Evolutionary conservation across 1,284 basidiomycete genomes (phyloP).

Genomic region (Sporisorium sorghi): DNA sequence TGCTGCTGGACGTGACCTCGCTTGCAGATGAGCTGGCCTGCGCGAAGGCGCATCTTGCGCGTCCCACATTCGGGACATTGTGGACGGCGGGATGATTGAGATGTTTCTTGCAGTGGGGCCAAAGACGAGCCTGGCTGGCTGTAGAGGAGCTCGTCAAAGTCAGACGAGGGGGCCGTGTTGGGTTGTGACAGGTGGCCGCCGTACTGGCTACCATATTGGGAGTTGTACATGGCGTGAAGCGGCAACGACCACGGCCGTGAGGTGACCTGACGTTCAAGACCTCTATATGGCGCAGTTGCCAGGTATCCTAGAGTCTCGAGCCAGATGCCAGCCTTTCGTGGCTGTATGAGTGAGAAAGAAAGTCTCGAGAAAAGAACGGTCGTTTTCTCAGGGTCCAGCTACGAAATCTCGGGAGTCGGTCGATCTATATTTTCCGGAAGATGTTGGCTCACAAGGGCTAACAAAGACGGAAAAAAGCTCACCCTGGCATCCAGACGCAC

Average conservation of each 20-base stretch:
- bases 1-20: conserved; percentile 54
- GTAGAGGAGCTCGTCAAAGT: conserved; percentile 37
- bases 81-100: conserved; percentile 32
- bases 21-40: conserved; percentile 53
- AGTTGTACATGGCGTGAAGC: conserved; percentile 14
- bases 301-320: no score
- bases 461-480: neutral
- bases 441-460: neutral
- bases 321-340: neutral
- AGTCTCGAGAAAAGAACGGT: neutral
- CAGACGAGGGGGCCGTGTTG: conserved; percentile 29
- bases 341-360: neutral
- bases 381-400: conserved; percentile 16
- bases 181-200: conserved; percentile 36
- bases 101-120: conserved; percentile 12
- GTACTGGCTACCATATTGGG: conserved; percentile 14
- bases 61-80: conserved; percentile 50
- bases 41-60: conserved; percentile 43
- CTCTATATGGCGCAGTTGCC: no score
- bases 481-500: no score
- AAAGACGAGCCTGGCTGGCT: conserved; percentile 26
- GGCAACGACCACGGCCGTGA: no score
- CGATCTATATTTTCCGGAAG: neutral
- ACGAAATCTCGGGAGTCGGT: conserved; percentile 7
- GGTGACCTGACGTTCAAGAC: no score